Percentiles rank a stretch among this genome's conserved stretches.
These are phyloP conservation scores for Peronospora destructor DNA, from an alignment of 352 stramenopile species.

Conservation along the genomic window DNA sequence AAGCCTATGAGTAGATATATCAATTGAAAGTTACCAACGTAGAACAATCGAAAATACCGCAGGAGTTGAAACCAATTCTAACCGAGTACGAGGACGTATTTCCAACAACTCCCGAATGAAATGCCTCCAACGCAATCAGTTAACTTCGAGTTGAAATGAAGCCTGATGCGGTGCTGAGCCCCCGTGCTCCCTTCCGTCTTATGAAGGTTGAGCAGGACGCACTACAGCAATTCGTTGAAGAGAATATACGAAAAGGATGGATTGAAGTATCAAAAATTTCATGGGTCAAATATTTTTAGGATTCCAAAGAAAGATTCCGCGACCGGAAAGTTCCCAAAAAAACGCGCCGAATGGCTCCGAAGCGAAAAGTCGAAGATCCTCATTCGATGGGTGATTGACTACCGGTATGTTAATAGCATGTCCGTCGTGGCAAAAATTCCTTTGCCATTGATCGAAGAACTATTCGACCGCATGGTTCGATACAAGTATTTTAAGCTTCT, in stretches of 20 bases:
- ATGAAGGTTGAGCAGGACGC: conserved; percentile 4
- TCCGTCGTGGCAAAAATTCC: conserved; percentile 15
- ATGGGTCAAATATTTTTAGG: conserved; percentile 23
- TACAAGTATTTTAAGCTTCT: conserved; percentile 19
- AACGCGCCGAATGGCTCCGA: conserved; percentile 12
- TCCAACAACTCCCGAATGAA: conserved; percentile 10
- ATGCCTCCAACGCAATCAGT: conserved; percentile 10
- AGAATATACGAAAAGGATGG: conserved; percentile 17
- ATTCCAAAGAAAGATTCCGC: conserved; percentile 20
- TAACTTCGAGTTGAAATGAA: conserved; percentile 23
- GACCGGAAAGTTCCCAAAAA: conserved; percentile 4
- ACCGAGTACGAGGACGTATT: conserved; percentile 9
- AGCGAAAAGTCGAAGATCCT: conserved; percentile 7
- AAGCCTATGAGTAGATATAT: conserved; percentile 7
- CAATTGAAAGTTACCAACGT: conserved; percentile 9
- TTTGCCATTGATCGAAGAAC: conserved; percentile 14
- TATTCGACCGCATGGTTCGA: conserved; percentile 14
- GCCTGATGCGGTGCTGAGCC: conserved; percentile 8
- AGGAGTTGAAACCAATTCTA: conserved; percentile 1
- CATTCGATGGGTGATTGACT: conserved; percentile 20
- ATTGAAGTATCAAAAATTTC: conserved; percentile 23
- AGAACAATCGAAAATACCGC: neutral
- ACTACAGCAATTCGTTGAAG: conserved; percentile 9
- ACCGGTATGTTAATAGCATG: conserved; percentile 10
- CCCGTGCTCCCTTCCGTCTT: conserved; percentile 11